These are phyloP conservation scores for Yamadazyma philogaea DNA, from an alignment of 805 yeast genomes.

Conservation along the genomic window DNA sequence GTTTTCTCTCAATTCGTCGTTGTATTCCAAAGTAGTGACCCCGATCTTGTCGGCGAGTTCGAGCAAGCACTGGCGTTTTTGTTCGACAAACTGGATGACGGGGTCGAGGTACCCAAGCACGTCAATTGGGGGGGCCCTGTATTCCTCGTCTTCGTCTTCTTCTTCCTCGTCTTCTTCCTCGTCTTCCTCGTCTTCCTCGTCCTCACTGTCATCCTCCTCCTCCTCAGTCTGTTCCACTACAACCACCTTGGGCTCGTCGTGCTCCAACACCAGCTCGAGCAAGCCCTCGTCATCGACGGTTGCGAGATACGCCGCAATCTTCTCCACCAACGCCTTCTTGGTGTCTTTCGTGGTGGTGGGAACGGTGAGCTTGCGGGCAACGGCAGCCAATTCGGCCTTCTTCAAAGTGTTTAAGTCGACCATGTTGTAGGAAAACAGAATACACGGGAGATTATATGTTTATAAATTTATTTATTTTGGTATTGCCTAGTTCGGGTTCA, in stretches of 20 bases:
- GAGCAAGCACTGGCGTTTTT: conserved; percentile 21
- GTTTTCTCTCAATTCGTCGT: conserved; percentile 37
- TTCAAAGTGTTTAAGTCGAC: conserved; percentile 33
- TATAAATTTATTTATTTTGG: conserved; percentile 1
- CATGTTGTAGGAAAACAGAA: conserved; percentile 19
- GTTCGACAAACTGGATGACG: conserved; percentile 29
- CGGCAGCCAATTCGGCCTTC: conserved; percentile 39
- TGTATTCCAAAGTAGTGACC: conserved; percentile 31
- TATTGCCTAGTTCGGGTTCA: conserved; percentile 1
- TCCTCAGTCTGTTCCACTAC: conserved; percentile 7
- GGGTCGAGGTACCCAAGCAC: conserved; percentile 39
- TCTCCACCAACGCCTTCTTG: conserved; percentile 39
- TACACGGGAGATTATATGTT: background rate
- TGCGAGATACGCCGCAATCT: conserved; percentile 28
- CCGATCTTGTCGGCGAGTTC: conserved; percentile 36
- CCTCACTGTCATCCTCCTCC: background rate
- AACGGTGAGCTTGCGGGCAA: conserved; percentile 34
- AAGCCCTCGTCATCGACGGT: conserved; percentile 23
- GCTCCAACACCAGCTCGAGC: conserved; percentile 14
- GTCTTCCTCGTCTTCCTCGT: conserved; percentile 19
- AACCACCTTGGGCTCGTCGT: conserved; percentile 22
- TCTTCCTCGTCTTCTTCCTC: conserved; percentile 24
- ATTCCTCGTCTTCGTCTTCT: conserved; percentile 32
- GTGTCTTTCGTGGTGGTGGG: conserved; percentile 38
- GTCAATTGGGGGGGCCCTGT: conserved; percentile 39